Percentiles rank a stretch among this genome's conserved stretches.
These are phyloP conservation scores for Trichosporon inkin DNA, from an alignment of 1,284 basidiomycete genomes.

Conservation along the genomic window DNA sequence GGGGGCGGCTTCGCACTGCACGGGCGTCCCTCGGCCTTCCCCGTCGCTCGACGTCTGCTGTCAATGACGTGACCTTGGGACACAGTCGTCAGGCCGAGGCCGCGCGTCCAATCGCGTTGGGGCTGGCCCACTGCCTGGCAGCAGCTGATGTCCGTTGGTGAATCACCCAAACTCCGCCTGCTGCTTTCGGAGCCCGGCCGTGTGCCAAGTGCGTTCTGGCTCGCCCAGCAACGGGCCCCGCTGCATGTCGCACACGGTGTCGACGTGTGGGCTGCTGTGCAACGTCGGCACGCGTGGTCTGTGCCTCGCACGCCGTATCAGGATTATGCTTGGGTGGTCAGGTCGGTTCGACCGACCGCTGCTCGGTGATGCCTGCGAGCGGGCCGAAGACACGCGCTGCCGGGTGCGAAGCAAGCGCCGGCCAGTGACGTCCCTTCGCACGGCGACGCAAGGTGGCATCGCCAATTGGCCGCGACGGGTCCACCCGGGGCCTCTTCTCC, in stretches of 20 bases:
- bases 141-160: neutral
- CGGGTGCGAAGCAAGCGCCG: conserved; percentile 1
- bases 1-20: too few relatives aligned
- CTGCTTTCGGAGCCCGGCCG: neutral
- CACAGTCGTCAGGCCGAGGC: neutral
- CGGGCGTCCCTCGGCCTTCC: too few relatives aligned
- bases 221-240: neutral
- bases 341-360: neutral
- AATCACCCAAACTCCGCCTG: conserved; percentile 1
- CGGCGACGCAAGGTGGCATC: neutral
- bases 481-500: neutral
- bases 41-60: too few relatives aligned
- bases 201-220: neutral
- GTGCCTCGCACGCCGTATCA: neutral
- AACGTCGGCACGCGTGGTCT: neutral
- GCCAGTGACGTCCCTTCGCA: neutral
- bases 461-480: neutral
- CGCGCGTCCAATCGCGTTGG: neutral
- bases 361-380: conserved; percentile 2
- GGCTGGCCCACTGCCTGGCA: neutral
- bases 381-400: neutral
- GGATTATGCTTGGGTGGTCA: neutral
- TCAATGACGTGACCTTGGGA: neutral
- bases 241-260: neutral
- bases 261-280: neutral